Conservation (phyloP, 73 alveolate species). For the Symbiodinium natans region DNA sequence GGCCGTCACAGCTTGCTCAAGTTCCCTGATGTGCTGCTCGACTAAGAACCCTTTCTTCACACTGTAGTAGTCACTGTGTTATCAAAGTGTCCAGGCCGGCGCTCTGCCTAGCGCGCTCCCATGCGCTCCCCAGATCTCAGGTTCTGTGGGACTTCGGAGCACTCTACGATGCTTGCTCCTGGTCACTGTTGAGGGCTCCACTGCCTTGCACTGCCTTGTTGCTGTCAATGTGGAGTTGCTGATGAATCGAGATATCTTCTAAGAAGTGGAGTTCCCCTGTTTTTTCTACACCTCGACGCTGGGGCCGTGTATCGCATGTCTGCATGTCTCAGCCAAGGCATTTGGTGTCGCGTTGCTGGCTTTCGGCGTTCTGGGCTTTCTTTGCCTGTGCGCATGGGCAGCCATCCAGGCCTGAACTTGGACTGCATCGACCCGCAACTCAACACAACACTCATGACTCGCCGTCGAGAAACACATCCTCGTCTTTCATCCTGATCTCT, state of each 20-base stretch:
- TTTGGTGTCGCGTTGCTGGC: neutral
- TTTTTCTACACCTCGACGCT: no score
- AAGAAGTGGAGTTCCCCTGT: no score
- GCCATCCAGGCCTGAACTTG: neutral
- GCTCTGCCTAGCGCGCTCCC: neutral
- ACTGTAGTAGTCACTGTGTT: neutral
- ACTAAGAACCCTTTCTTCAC: no score
- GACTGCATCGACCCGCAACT: no score
- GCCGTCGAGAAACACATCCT: no score
- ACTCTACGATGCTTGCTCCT: neutral
- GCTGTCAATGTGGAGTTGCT: neutral
- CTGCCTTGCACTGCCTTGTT: neutral
- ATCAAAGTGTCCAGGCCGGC: neutral
- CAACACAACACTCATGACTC: no score
- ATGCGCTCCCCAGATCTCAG: neutral
- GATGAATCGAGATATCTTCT: neutral
- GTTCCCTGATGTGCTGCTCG: neutral
- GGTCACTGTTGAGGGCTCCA: neutral
- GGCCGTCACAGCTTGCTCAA: slow-evolving; percentile 3
- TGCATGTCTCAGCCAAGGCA: neutral
- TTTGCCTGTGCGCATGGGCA: neutral
- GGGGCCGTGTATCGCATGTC: no score
- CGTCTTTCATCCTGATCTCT: no score
- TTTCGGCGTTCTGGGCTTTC: neutral
- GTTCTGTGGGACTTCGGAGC: neutral